A percentile compares a stretch with the other conserved stretches of the same genome.
Evolutionary conservation across 192 early-diverging fungal genomes (phyloP).

Genomic region (Phycomyces blakesleeanus): DNA sequence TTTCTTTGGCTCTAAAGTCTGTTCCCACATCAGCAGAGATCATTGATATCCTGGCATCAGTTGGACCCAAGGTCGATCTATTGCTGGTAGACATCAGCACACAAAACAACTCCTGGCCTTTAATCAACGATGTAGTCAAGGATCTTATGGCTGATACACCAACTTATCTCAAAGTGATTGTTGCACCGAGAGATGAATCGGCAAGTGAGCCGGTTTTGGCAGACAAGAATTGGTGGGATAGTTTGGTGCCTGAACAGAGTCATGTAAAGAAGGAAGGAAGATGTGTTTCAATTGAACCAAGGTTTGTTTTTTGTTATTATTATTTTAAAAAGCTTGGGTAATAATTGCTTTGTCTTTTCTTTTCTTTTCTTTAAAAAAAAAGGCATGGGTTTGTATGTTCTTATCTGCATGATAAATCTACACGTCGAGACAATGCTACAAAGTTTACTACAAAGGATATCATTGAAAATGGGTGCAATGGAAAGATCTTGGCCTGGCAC

Average conservation of each 20-base stretch:
- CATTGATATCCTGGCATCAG: not conserved
- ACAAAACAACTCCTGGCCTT: not conserved
- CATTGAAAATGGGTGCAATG: conserved; percentile 10
- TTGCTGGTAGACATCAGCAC: conserved; percentile 5
- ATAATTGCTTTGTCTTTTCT: too few relatives aligned
- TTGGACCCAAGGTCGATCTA: not conserved
- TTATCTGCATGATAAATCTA: conserved; percentile 13
- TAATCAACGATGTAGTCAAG: not conserved
- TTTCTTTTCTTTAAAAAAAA: too few relatives aligned
- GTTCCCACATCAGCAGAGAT: not conserved
- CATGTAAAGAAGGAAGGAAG: not conserved
- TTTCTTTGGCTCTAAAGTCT: too few relatives aligned
- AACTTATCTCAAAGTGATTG: not conserved
- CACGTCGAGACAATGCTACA: conserved; percentile 3
- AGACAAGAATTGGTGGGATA: conserved; percentile 3
- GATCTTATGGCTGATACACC: not conserved
- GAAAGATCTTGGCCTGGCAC: conserved; percentile 24
- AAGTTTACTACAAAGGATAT: conserved; percentile 14
- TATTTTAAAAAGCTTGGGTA: not conserved
- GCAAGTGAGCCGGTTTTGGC: too few relatives aligned
- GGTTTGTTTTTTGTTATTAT: not conserved
- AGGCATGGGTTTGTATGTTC: not conserved
- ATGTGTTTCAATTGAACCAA: not conserved
- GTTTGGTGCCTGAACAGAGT: conserved; percentile 10
- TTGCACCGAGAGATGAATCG: not conserved